Conservation (phyloP, 805 yeast genomes). For the Nakazawaea molendinolei region DNA sequence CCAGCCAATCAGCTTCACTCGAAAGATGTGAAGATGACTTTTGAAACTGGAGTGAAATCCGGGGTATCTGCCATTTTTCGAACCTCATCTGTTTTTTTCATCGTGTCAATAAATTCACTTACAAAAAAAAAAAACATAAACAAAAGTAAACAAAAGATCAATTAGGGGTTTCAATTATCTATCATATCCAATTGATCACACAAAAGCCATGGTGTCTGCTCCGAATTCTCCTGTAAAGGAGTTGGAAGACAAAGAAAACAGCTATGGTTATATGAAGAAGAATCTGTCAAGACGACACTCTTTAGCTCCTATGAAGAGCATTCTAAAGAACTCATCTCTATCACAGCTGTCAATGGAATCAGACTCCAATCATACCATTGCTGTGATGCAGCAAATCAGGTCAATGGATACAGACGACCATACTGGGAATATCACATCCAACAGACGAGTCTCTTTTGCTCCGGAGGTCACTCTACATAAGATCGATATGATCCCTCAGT, state of each 20-base stretch:
- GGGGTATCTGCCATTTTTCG: no score
- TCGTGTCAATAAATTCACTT: not conserved
- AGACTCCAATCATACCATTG: constrained; percentile 29
- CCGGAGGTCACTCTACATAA: constrained; percentile 66
- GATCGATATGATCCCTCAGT: constrained; percentile 31
- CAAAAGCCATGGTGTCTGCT: constrained; percentile 10
- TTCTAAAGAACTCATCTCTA: constrained; percentile 25
- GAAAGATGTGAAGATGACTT: no score
- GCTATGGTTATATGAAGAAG: not conserved
- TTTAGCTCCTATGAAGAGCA: constrained; percentile 31
- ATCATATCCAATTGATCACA: not conserved
- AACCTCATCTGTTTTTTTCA: not conserved
- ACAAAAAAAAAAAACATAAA: not conserved
- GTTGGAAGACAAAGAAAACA: constrained; percentile 7
- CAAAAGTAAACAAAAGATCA: not conserved
- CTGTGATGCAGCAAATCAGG: constrained; percentile 29
- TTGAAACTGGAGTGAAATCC: no score
- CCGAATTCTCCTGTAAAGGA: constrained; percentile 12
- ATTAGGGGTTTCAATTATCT: no score
- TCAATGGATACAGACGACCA: constrained; percentile 13
- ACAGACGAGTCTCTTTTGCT: constrained; percentile 69
- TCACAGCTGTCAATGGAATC: no score
- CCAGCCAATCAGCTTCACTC: no score
- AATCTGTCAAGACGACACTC: constrained; percentile 24
- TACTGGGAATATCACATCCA: constrained; percentile 14